Conservation (phyloP, 805 yeast genomes). For the Zygosaccharomyces bisporus region DNA sequence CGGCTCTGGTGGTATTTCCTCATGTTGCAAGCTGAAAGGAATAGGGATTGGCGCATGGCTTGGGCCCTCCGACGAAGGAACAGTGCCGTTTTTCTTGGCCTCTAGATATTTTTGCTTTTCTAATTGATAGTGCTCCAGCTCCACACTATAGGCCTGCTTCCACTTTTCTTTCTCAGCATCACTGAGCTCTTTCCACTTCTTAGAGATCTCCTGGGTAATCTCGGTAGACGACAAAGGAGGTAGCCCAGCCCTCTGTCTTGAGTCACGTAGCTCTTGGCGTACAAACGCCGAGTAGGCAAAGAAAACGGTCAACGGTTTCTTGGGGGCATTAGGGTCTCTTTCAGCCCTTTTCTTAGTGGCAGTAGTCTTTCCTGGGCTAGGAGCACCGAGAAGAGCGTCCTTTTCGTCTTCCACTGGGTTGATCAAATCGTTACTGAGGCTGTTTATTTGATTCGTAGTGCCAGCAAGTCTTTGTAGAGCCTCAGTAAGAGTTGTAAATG, state of each 20-base stretch:
- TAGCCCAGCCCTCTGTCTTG: conserved; percentile 55
- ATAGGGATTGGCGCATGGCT: conserved; percentile 42
- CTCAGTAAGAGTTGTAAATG: conserved; percentile 42
- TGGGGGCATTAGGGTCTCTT: conserved; percentile 92
- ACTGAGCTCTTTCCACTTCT: conserved; percentile 69
- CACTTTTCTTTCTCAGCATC: conserved; percentile 70
- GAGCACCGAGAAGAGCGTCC: conserved; percentile 18
- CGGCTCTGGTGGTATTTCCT: conserved; percentile 17
- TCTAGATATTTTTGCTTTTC: conserved; percentile 46
- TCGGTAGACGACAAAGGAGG: conserved; percentile 70
- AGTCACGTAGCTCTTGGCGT: conserved; percentile 67
- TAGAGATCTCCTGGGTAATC: conserved; percentile 72
- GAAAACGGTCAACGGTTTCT: conserved; percentile 86
- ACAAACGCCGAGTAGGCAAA: conserved; percentile 72
- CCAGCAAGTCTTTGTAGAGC: conserved; percentile 40
- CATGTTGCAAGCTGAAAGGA: conserved; percentile 34
- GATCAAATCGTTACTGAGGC: conserved; percentile 29
- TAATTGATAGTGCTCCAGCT: conserved; percentile 43
- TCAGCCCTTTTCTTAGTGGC: conserved; percentile 46
- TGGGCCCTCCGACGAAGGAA: conserved; percentile 28
- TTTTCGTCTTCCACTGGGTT: conserved; percentile 37
- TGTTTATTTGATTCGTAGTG: conserved; percentile 35
- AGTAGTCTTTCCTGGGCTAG: conserved; percentile 27
- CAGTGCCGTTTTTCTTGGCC: conserved; percentile 42
- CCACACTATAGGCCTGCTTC: conserved; percentile 52